Base-by-base conservation (phyloP, 2,329 filamentous ascomycete genomes). In the Aspergillus sp. region DNA sequence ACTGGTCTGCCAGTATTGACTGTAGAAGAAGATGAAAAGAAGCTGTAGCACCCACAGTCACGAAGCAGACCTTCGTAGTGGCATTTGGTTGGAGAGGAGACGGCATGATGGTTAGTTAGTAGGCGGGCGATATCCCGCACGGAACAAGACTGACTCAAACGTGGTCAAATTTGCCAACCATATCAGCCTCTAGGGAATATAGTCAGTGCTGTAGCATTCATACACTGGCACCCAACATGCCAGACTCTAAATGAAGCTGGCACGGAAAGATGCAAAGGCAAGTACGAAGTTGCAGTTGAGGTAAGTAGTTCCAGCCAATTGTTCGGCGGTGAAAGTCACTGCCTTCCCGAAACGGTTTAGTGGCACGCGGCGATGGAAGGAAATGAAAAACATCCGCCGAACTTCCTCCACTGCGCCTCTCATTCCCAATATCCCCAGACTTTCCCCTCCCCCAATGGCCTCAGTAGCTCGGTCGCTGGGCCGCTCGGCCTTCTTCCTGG, bases 1-100 rank as follows among this genome's bases (percentile, higher is more conserved):
- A 93, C 0, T 75, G 68, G 0, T 83, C 78, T 17, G 82, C 78
- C 5, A 96, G 79, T 10, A 89, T 85, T 32, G 89, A 85, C 47
- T 83, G 78, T 58, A 97, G 84, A 2, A 99, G 85, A 6, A 82
- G 76, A 55, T 84, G 82, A 77, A 99, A 99, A 19, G 89, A 86
- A 15, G 93, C 92, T 0, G 94, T 99, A 5, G 95, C 94, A 59
- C 95, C 95, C 30, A 97, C 90, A 0, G 95, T 98, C 58, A 97
- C 89, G 66, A 99, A 91, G 73, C 91, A 95, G 56, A 78, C 50
- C 65, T 80, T 82, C 52, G 65, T 72, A 12, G 56, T n/a, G 43
- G 41, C n/a, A 28, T 17, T 17, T 28, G 52, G 17, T n/a, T 59
- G 45, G 9, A 57, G 17, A 19, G 58, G 58, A 51, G 54, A 59